Percentiles rank a stretch among this genome's conserved stretches.
Evolutionary conservation across 2,329 filamentous ascomycete species (phyloP).

Genomic region (Aschersonia sp.): DNA sequence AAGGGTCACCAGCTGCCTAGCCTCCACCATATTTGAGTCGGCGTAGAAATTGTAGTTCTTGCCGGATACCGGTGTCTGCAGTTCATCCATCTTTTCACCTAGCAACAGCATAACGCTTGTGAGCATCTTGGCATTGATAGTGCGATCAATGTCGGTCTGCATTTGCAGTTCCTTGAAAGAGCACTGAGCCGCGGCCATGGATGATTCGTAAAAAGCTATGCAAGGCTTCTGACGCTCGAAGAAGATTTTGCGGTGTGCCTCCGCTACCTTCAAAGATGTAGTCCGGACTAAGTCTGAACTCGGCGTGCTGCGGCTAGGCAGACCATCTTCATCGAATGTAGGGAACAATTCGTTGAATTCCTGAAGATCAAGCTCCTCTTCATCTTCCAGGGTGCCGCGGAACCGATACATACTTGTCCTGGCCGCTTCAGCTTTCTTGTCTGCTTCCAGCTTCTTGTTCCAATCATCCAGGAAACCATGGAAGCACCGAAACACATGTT

Average conservation of each 20-base stretch:
- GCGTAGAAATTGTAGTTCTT: slow-evolving; percentile 75
- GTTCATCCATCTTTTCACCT: slow-evolving; percentile 38
- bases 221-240: slow-evolving; percentile 23
- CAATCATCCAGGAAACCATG: slow-evolving; percentile 66
- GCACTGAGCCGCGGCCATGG: slow-evolving; percentile 26
- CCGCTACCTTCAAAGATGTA: slow-evolving; percentile 46
- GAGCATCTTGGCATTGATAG: slow-evolving; percentile 41
- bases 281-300: slow-evolving; percentile 30
- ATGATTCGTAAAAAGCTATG: slow-evolving; percentile 28
- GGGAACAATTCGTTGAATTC: slow-evolving; percentile 77
- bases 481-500: slow-evolving; percentile 50
- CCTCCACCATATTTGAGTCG: slow-evolving; percentile 63
- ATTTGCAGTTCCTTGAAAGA: slow-evolving; percentile 14
- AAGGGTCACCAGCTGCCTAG: slow-evolving; percentile 56
- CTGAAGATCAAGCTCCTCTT: slow-evolving; percentile 58
- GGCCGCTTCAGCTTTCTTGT: slow-evolving; percentile 60
- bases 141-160: slow-evolving; percentile 15
- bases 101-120: slow-evolving; percentile 52
- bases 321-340: slow-evolving; percentile 41
- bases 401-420: slow-evolving; percentile 74
- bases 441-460: slow-evolving; percentile 61
- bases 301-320: slow-evolving; percentile 16
- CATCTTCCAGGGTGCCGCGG: slow-evolving; percentile 60
- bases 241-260: slow-evolving; percentile 43
- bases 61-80: slow-evolving; percentile 21